phyloP scores from a whole-genome alignment of 495 filamentous ascomycete species.

The Neurospora sp. region DNA sequence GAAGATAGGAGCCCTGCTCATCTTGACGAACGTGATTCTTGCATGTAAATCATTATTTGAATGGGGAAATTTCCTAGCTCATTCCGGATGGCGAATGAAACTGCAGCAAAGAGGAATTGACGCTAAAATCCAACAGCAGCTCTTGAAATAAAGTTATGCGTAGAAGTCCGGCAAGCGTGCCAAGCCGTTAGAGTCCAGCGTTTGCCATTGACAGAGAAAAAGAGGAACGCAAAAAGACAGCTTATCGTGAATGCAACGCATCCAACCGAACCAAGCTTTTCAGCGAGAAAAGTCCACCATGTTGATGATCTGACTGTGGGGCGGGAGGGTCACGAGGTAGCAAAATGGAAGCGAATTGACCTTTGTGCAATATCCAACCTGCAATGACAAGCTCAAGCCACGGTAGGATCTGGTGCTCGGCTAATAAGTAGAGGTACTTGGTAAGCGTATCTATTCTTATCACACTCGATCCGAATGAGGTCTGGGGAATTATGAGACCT shows the following conservation, averaged over 20 bases:
- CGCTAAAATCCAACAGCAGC: neutral
- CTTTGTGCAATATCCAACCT: neutral
- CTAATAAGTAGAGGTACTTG: neutral
- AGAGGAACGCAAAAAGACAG: neutral
- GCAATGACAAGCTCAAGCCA: neutral
- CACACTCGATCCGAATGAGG: neutral
- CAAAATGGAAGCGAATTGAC: neutral
- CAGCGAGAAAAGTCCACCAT: neutral
- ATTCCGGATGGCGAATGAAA: neutral
- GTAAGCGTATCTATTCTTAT: neutral
- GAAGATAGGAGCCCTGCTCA: neutral
- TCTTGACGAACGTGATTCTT: neutral
- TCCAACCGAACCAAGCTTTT: neutral
- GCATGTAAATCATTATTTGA: neutral
- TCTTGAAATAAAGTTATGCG: neutral
- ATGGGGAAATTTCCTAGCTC: neutral
- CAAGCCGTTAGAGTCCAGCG: neutral
- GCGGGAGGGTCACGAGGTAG: neutral
- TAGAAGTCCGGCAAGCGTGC: neutral
- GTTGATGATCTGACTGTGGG: neutral
- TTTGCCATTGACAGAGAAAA: neutral
- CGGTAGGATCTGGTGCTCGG: neutral
- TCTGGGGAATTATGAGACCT: neutral
- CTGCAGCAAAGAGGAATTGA: neutral
- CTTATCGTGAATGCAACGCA: neutral